These are phyloP conservation scores for Aeschynomene evenia DNA, from an alignment of 306 rosid species.

Conservation along the genomic window DNA sequence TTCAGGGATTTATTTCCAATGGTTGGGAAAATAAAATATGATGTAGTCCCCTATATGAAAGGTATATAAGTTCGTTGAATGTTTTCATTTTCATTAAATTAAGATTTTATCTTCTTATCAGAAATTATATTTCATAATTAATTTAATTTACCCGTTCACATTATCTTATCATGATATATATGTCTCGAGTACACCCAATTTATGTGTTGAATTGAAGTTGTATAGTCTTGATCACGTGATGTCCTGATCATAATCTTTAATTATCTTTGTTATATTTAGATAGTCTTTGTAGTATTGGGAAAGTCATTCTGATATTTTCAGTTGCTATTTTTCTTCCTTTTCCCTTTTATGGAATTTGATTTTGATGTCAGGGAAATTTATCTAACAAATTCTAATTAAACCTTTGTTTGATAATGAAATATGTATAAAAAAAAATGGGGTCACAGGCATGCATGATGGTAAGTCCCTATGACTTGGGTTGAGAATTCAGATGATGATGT, in stretches of 20 bases:
- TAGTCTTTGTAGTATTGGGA: conserved; percentile 31
- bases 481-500: not conserved
- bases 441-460: not conserved
- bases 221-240: too few relatives aligned
- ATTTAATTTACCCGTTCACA: too few relatives aligned
- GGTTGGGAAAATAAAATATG: too few relatives aligned
- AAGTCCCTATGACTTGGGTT: not conserved
- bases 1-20: too few relatives aligned
- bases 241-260: conserved; percentile 30
- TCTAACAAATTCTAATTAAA: not conserved
- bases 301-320: conserved; percentile 8
- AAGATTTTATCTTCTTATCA: too few relatives aligned
- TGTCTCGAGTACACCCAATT: too few relatives aligned
- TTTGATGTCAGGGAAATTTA: conserved; percentile 22
- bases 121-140: too few relatives aligned
- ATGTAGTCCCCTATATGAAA: too few relatives aligned
- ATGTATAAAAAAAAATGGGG: not conserved
- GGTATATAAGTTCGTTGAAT: too few relatives aligned
- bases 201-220: too few relatives aligned
- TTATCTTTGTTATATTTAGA: conserved; percentile 25
- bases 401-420: not conserved
- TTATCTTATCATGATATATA: too few relatives aligned
- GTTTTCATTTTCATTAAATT: too few relatives aligned
- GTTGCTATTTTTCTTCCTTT: conserved; percentile 9
- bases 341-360: conserved; percentile 25